phyloP scores from a whole-genome alignment of 495 filamentous ascomycete genomes.

The Penicillium dipodomyicola region DNA sequence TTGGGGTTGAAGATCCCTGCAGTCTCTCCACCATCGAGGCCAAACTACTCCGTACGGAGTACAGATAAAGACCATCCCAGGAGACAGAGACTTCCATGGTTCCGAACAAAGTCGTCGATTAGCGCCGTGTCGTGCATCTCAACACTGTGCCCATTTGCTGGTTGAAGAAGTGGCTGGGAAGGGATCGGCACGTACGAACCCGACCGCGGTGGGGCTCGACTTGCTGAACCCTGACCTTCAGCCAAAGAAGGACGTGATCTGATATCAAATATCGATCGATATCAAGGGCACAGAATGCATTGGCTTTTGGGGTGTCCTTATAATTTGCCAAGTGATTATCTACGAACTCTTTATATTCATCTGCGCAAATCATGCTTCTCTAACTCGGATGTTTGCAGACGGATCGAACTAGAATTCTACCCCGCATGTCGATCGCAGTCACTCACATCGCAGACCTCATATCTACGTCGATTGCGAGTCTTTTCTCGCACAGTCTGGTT shows the following conservation, averaged over 20 bases:
- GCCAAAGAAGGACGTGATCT: constrained; percentile 22
- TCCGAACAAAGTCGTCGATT: constrained; percentile 13
- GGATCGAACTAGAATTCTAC: too few species aligned
- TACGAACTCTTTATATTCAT: background rate
- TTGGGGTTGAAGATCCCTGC: constrained; percentile 1
- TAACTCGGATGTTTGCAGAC: background rate
- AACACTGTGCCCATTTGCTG: constrained; percentile 24
- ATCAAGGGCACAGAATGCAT: constrained; percentile 12
- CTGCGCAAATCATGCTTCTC: background rate
- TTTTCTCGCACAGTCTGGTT: too few species aligned
- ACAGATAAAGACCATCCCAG: constrained; percentile 19
- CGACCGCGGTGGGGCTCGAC: constrained; percentile 21
- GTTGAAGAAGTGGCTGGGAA: constrained; percentile 23
- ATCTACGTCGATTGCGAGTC: too few species aligned
- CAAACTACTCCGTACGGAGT: constrained; percentile 9
- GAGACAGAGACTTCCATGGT: too few species aligned
- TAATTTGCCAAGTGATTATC: constrained; percentile 22
- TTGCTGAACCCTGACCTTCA: constrained; percentile 22
- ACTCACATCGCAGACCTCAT: too few species aligned
- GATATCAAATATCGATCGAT: constrained; percentile 14
- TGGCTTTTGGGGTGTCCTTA: background rate
- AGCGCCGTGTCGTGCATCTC: constrained; percentile 15
- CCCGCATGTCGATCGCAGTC: too few species aligned
- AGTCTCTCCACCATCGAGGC: constrained; percentile 25
- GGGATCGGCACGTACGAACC: constrained; percentile 24